phyloP scores from a whole-genome alignment of 108 stramenopile species.

The Cyclotella cryptica region DNA sequence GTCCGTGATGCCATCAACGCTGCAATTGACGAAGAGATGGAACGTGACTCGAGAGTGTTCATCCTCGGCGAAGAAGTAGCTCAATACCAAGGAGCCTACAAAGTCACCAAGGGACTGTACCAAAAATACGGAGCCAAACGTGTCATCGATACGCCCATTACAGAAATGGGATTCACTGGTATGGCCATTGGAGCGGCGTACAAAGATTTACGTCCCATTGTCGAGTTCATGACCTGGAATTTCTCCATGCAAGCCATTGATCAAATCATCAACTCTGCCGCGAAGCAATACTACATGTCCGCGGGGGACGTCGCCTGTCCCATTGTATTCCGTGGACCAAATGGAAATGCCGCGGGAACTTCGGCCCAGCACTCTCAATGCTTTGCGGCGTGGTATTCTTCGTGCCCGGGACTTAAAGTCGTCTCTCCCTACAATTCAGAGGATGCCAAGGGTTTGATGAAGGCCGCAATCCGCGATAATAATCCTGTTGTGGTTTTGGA shows the following conservation, averaged over 20 bases:
- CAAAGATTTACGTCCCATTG: slow-evolving; percentile 93
- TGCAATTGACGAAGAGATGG: slow-evolving; percentile 99
- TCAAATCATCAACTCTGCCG: slow-evolving; percentile 97
- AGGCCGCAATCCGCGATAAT: slow-evolving; percentile 99
- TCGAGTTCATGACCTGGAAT: slow-evolving; percentile 99
- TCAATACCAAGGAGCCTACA: slow-evolving; percentile 99
- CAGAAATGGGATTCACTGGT: slow-evolving; percentile 99
- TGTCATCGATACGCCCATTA: slow-evolving; percentile 99
- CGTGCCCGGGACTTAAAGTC: slow-evolving; percentile 94
- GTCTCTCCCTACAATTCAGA: slow-evolving; percentile 95
- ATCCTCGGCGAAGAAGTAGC: slow-evolving; percentile 99
- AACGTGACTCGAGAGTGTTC: slow-evolving; percentile 90
- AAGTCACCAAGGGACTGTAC: slow-evolving; percentile 97
- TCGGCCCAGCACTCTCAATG: slow-evolving; percentile 99
- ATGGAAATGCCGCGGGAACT: slow-evolving; percentile 97
- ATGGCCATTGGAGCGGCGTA: slow-evolving; percentile 95
- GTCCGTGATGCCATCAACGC: slow-evolving; percentile 98
- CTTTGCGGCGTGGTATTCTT: slow-evolving; percentile 97
- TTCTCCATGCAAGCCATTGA: slow-evolving; percentile 99
- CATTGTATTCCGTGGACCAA: slow-evolving; percentile 99
- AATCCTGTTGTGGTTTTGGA: slow-evolving; percentile 99
- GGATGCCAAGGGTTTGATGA: slow-evolving; percentile 98
- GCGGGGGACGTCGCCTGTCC: slow-evolving; percentile 95
- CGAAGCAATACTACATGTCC: slow-evolving; percentile 99
- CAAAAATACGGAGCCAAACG: slow-evolving; percentile 98